Conservation (phyloP, 2,329 filamentous ascomycete genomes). For the Fusarium sp. region DNA sequence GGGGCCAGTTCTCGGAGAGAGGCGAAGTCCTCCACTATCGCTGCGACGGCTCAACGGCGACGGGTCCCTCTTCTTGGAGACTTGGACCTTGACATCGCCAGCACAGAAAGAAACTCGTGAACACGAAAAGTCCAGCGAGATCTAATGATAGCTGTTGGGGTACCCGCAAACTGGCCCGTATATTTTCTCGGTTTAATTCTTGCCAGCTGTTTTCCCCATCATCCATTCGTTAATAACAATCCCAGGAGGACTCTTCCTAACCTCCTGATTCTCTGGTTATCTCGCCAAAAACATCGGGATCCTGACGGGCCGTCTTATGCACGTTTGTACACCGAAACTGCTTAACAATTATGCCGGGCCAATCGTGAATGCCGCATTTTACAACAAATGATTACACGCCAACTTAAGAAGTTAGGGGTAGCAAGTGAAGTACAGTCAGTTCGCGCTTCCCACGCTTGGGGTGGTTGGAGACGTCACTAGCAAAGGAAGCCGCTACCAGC, state of each 20-base stretch:
- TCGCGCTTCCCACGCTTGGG: conserved; percentile 28
- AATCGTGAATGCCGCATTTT: conserved; percentile 19
- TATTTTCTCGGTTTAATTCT: conserved; percentile 3
- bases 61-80: conserved; percentile 6
- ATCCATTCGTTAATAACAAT: neutral
- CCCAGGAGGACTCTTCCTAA: conserved; percentile 1
- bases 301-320: neutral
- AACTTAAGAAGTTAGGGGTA: conserved; percentile 4
- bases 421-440: neutral
- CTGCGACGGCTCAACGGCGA: conserved; percentile 17
- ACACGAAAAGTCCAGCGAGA: conserved; percentile 2
- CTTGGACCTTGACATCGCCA: conserved; percentile 5
- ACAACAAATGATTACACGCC: neutral
- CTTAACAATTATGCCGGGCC: neutral
- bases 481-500: conserved; percentile 31
- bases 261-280: conserved; percentile 22
- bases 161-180: neutral
- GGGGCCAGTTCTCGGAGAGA: conserved; percentile 38
- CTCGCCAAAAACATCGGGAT: conserved; percentile 4
- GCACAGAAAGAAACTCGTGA: conserved; percentile 10
- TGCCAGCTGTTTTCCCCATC: conserved; percentile 1
- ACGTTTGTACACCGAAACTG: conserved; percentile 2
- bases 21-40: conserved; percentile 40
- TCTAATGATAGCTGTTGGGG: neutral
- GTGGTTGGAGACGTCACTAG: conserved; percentile 42